phyloP scores from a whole-genome alignment of 305 asterid species.

The Fraxinus xanthoxyloides region DNA sequence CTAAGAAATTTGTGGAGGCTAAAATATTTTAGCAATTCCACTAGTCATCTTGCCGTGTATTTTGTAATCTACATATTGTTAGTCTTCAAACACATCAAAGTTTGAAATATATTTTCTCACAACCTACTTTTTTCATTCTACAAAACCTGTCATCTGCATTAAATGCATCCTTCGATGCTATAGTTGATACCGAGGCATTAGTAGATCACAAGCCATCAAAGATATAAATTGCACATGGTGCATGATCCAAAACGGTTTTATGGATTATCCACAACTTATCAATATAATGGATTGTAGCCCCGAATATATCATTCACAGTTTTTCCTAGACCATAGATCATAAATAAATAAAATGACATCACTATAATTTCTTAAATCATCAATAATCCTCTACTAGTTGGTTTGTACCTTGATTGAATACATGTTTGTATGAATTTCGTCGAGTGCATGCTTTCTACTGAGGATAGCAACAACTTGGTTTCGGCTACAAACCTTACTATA shows the following conservation, averaged over 20 bases:
- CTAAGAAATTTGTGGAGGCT: not conserved
- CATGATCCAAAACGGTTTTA: not conserved
- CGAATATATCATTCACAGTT: not conserved
- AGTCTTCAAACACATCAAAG: no score
- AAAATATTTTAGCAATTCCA: not conserved
- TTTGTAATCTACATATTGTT: no score
- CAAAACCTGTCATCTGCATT: no score
- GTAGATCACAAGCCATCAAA: no score
- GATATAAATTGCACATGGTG: no score
- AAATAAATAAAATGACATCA: not conserved
- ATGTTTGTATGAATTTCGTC: not conserved
- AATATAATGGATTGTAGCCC: not conserved
- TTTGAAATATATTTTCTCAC: no score
- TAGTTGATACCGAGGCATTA: no score
- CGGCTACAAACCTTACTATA: not conserved
- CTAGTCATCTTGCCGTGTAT: not conserved
- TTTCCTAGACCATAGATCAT: not conserved
- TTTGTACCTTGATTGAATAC: not conserved
- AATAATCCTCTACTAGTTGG: not conserved
- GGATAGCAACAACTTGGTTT: not conserved
- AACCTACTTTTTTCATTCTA: no score
- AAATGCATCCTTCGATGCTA: no score
- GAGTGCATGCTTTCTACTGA: not conserved
- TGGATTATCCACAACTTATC: not conserved
- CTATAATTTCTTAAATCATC: not conserved